Percentiles rank a stretch among this genome's conserved stretches.
Evolutionary conservation across 2,329 filamentous ascomycete genomes (phyloP).

Genomic region (Neofusicoccum sp.): DNA sequence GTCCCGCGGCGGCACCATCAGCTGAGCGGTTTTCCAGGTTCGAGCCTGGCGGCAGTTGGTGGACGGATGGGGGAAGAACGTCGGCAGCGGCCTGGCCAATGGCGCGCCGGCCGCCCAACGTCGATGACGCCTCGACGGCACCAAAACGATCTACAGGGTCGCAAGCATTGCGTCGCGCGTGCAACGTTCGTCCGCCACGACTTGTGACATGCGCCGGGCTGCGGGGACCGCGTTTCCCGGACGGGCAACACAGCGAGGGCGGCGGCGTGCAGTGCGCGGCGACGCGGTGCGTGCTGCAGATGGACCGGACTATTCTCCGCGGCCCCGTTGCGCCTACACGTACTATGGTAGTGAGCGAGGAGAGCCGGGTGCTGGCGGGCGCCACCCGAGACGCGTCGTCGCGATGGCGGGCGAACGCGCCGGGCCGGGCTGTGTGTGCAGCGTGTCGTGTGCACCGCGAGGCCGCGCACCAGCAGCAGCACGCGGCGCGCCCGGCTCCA

Average conservation of each 20-base stretch:
- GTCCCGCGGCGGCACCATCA: too few species aligned
- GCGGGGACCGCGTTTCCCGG: not conserved
- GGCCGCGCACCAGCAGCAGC: not conserved
- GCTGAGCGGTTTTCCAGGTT: too few species aligned
- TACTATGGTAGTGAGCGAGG: too few species aligned
- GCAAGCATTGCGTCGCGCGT: not conserved
- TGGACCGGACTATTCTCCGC: too few species aligned
- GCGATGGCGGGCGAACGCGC: not conserved
- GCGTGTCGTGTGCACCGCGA: not conserved
- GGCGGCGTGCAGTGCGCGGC: not conserved
- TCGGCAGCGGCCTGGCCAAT: not conserved
- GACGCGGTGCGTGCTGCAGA: too few species aligned
- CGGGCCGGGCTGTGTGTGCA: not conserved
- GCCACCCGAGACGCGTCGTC: not conserved
- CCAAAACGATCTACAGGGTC: conserved; percentile 15
- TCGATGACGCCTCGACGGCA: conserved; percentile 18
- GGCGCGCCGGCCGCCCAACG: not conserved
- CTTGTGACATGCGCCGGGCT: not conserved
- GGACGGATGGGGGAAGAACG: not conserved
- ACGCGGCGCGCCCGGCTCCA: too few species aligned
- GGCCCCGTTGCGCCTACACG: too few species aligned
- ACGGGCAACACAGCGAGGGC: not conserved
- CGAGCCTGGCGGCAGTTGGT: too few species aligned
- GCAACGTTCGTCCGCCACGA: not conserved
- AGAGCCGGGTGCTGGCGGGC: not conserved